Conservation (phyloP, 1,284 basidiomycete species). For the Ceratobasidium papillatum region DNA sequence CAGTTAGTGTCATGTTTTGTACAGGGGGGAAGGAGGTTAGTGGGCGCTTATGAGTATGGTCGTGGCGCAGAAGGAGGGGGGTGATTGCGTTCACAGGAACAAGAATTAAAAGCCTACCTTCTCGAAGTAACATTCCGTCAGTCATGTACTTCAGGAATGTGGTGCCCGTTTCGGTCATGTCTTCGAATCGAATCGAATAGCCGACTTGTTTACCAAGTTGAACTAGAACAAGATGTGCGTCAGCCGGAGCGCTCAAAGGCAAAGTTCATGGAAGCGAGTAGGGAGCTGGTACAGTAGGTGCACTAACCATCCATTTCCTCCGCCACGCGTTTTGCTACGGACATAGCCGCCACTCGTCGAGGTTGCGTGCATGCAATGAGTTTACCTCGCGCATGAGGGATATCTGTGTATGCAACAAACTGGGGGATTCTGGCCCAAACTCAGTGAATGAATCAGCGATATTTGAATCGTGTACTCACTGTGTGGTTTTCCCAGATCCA, state of each 20-base stretch:
- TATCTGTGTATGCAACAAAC: constrained; percentile 92
- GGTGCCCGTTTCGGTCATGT: constrained; percentile 90
- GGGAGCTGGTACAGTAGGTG: not conserved
- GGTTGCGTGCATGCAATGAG: constrained; percentile 98
- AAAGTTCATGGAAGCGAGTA: constrained; percentile 61
- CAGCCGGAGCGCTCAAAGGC: constrained; percentile 63
- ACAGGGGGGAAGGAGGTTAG: too few species aligned
- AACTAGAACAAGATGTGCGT: constrained; percentile 59
- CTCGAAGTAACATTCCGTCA: constrained; percentile 81
- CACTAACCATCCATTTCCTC: constrained; percentile 92
- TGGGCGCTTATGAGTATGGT: not conserved
- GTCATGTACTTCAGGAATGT: constrained; percentile 99
- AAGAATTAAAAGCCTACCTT: not conserved
- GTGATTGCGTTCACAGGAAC: not conserved
- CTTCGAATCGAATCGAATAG: constrained; percentile 99
- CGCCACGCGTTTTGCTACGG: constrained; percentile 97
- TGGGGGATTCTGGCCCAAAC: constrained; percentile 76
- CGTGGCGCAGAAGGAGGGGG: not conserved
- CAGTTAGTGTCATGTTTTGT: not conserved
- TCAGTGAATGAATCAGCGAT: constrained; percentile 43
- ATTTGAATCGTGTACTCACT: constrained; percentile 63
- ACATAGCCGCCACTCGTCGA: constrained; percentile 96
- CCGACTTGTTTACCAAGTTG: constrained; percentile 93
- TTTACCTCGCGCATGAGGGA: constrained; percentile 88
- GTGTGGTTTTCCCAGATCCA: constrained; percentile 97